Base-by-base conservation (phyloP, 805 yeast species). In the Saccharomyces eubayanus region DNA sequence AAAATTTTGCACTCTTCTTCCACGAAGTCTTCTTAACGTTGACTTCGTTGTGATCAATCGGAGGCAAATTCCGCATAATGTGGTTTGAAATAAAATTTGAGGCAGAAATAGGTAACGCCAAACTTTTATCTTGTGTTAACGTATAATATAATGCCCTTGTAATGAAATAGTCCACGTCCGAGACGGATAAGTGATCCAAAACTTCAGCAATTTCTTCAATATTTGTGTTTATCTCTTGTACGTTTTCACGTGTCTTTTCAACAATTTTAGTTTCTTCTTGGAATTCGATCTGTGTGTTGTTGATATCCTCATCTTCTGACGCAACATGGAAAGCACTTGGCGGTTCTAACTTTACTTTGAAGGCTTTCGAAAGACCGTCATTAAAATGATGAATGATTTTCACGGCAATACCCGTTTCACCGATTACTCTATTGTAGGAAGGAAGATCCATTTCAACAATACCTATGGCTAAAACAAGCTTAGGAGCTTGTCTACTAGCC, bases 1-100 rank as follows among this genome's bases (percentile, higher is more conserved):
- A 71, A 63, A 85, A 89, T 67, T 90, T 91, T 12, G 90, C 79
- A 3, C 92, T 82, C 64, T 92, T 92, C 68, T 87, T 90, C 96
- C 96, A 92, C 2, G 90, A 80, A 0, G 96, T 83, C 63, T 82
- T 85, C 68, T 90, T 91, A 55, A 87, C 78, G 59, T 79, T 83
- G 43, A 84, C 78, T 50, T 71, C 69, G 28, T 71, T 67, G 3
- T 72, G 63, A 61, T 82, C 85, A 52, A 86, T 77, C 0, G 79
- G 75, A 0, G 96, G 95, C n/a, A 92, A 69, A 68, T 89, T 88
- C 50, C 79, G 80, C 56, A 83, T 75, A 12, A 91, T 72, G 61
- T 83, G 83, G 47, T 76, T 79, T 0, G 94, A 79, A 77, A 91
- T 83, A 67, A 92, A 85, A 24, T 76, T 78, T 0, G 97, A 88